Evolutionary conservation across 2,329 filamentous ascomycete species (phyloP).

Genomic region (Beauveria sp.): DNA sequence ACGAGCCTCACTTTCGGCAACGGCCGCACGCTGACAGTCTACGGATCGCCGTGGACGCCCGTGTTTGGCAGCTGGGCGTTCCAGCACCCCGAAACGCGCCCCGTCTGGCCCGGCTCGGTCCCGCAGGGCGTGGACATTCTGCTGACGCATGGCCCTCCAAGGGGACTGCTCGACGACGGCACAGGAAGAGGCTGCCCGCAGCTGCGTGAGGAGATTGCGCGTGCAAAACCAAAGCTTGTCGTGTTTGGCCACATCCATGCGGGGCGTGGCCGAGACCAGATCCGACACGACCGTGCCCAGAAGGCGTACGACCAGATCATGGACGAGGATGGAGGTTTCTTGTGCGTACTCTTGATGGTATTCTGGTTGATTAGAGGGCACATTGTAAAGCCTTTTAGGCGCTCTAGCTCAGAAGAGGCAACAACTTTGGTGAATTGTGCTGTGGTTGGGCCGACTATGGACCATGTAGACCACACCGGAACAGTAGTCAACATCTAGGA

Average conservation of each 20-base stretch:
- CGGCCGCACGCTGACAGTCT: constrained; percentile 23
- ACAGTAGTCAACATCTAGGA: neutral
- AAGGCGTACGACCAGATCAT: constrained; percentile 17
- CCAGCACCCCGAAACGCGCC: constrained; percentile 25
- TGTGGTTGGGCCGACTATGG: constrained; percentile 2
- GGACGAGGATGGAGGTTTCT: neutral
- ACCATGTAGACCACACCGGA: neutral
- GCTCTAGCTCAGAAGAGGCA: neutral
- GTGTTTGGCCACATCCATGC: constrained; percentile 33
- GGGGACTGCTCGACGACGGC: constrained; percentile 26
- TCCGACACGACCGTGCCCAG: constrained; percentile 21
- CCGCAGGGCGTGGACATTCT: constrained; percentile 27
- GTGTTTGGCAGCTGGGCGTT: constrained; percentile 32
- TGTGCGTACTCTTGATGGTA: neutral
- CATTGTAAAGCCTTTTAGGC: neutral
- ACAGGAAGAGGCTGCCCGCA: constrained; percentile 23
- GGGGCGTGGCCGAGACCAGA: constrained; percentile 22
- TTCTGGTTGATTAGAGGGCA: neutral
- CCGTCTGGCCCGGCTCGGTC: constrained; percentile 19
- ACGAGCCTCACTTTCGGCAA: constrained; percentile 20
- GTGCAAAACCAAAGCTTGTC: constrained; percentile 24
- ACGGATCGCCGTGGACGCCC: constrained; percentile 27
- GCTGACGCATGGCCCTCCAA: constrained; percentile 30
- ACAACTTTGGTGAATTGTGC: constrained; percentile 6
- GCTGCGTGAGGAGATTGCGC: constrained; percentile 23